These are phyloP conservation scores for Geotrichum restrictum DNA, from an alignment of 1,139 yeast genomes.

Conservation along the genomic window DNA sequence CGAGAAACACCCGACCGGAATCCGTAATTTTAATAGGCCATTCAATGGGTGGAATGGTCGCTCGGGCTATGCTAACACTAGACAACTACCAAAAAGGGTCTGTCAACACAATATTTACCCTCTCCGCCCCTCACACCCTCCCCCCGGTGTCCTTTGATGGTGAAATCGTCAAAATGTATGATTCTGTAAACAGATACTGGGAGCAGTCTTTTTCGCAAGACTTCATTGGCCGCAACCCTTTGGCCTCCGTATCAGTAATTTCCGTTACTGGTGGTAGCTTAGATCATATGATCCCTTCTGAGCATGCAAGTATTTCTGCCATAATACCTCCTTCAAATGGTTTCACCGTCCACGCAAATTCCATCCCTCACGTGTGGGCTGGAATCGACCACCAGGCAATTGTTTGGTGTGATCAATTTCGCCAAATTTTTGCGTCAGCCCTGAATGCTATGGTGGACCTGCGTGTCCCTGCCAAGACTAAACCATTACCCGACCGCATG, in stretches of 20 bases:
- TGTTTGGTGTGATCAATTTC: conserved; percentile 82
- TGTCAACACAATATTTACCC: conserved; percentile 66
- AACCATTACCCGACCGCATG: conserved; percentile 55
- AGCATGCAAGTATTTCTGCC: conserved; percentile 65
- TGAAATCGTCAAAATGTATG: conserved; percentile 62
- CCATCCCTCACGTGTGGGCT: conserved; percentile 84
- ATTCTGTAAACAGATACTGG: conserved; percentile 73
- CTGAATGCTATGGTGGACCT: conserved; percentile 55
- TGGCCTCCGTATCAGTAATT: conserved; percentile 34
- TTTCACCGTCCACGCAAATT: conserved; percentile 70
- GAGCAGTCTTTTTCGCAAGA: conserved; percentile 45
- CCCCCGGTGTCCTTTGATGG: conserved; percentile 86
- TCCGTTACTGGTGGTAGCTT: conserved; percentile 76
- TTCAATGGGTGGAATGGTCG: conserved; percentile 87
- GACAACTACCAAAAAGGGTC: conserved; percentile 63
- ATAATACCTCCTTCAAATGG: conserved; percentile 67
- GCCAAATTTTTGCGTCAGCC: conserved; percentile 53
- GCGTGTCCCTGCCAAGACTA: conserved; percentile 51
- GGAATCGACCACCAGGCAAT: conserved; percentile 84
- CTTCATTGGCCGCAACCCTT: conserved; percentile 33
- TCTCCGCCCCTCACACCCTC: conserved; percentile 81
- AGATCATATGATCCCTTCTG: conserved; percentile 74
- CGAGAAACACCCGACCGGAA: conserved; percentile 39
- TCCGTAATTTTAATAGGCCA: conserved; percentile 72
- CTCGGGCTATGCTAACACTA: conserved; percentile 69